Evolutionary conservation across 768 basidiomycete genomes (phyloP), one percentile per base, ranked within the genome.

Genomic region (Termitomyces sp.): DNA sequence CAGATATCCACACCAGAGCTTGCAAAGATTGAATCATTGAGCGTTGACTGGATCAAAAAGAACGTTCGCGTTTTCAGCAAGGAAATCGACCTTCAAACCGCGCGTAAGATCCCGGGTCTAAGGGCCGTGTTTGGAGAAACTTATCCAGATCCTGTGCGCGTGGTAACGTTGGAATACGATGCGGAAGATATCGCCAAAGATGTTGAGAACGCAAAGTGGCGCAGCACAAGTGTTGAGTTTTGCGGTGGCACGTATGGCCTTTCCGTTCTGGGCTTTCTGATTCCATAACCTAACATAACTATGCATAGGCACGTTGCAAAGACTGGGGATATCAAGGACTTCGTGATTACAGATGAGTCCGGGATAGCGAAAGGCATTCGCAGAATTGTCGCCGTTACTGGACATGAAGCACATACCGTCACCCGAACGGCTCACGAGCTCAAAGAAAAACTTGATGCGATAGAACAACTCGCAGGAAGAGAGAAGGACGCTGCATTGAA

Each of bases 281-380:
- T 35, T 5, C 5, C 49, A 6, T 14, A 26, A 28, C 26, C 28
- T 40, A 32, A 49, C 30, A 47, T 5, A 20, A 10, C n/a, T 30
- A 40, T 35, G 57, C 20, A 9, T 43, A 94, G 92, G 1, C 97
- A 99, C 69, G 97, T 99, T 55, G 82, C 85, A n/a, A 91, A 87
- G 73, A 99, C 97, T 0, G 93, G 95, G 18, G 93, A 95, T 65
- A 98, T 99, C 80, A 95, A 96, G 73, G 89, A 93, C 68, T 90
- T 99, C 69, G 87, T 95, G 30, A 90, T 99, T 60, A 88, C 83
- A 5, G 97, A 98, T 66, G 97, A 98, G 71, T 91, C 91, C 4
- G 95, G 95, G 35, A 98, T 98, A 65, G 97, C 97, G 7, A 98
- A 98, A 76, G 97, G 97, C 41, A 96, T 98, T 62, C 88, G 97